Evolutionary conservation across 371 early-diverging fungal genomes (phyloP).

Genomic region (Nematocida sp.): DNA sequence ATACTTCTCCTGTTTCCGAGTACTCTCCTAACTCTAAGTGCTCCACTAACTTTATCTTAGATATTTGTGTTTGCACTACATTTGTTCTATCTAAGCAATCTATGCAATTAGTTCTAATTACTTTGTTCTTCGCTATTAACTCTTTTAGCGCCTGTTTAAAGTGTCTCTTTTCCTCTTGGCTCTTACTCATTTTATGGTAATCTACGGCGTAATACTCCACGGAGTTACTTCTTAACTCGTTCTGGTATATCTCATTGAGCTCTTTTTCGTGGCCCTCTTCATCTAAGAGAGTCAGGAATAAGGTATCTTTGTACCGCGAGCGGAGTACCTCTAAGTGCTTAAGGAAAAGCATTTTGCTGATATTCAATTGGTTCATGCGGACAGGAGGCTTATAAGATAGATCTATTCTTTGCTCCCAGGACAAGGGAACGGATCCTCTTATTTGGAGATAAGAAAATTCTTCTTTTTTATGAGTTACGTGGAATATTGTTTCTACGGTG

Average conservation of each 20-base stretch:
- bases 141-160: slow-evolving; percentile 71
- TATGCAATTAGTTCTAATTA: slow-evolving; percentile 94
- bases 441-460: slow-evolving; percentile 73
- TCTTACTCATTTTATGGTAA: slow-evolving; percentile 52
- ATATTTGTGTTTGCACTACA: slow-evolving; percentile 88
- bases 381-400: slow-evolving; percentile 77
- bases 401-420: slow-evolving; percentile 84
- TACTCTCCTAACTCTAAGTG: slow-evolving; percentile 66
- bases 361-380: slow-evolving; percentile 40
- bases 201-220: slow-evolving; percentile 57
- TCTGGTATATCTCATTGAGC: slow-evolving; percentile 42
- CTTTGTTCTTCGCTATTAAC: slow-evolving; percentile 70
- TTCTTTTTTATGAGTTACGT: slow-evolving; percentile 61
- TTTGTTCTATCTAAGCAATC: slow-evolving; percentile 98
- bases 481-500: slow-evolving; percentile 74
- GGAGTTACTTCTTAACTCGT: slow-evolving; percentile 24
- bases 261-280: slow-evolving; percentile 58
- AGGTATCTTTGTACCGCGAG: slow-evolving; percentile 54
- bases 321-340: slow-evolving; percentile 47
- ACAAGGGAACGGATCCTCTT: slow-evolving; percentile 85
- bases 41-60: slow-evolving; percentile 74
- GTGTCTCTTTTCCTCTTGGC: slow-evolving; percentile 74
- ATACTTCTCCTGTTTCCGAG: slow-evolving; percentile 2
- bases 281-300: slow-evolving; percentile 62
- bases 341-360: slow-evolving; percentile 35